Conservation (phyloP, 495 filamentous ascomycete species). For the Hyaloscypha finlandica region DNA sequence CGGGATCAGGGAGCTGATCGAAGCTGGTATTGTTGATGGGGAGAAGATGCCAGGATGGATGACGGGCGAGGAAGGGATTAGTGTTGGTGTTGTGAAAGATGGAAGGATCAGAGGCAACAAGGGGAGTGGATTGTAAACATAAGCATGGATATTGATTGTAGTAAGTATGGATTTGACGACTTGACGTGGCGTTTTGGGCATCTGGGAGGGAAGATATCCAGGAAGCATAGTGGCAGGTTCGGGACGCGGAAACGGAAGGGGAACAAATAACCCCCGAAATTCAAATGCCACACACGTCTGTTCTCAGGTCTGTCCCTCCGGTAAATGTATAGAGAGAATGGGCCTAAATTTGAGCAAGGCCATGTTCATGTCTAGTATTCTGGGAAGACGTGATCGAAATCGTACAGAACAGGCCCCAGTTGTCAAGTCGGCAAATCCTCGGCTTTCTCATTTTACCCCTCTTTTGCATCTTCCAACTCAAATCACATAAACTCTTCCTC, state of each 20-base stretch:
- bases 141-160: not conserved
- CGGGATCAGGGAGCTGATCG: constrained; percentile 74
- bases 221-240: not conserved
- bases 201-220: constrained; percentile 4
- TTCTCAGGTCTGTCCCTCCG: not conserved
- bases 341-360: no score
- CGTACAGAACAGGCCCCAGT: no score
- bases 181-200: constrained; percentile 7
- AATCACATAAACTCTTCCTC: not conserved
- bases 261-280: not conserved
- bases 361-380: no score
- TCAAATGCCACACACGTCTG: not conserved
- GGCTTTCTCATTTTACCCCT: not conserved
- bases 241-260: not conserved
- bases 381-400: no score
- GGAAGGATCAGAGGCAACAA: constrained; percentile 58
- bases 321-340: not conserved
- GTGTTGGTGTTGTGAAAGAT: constrained; percentile 62
- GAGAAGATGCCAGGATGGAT: constrained; percentile 86
- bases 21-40: constrained; percentile 70
- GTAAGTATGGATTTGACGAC: not conserved
- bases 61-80: constrained; percentile 84
- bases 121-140: constrained; percentile 44
- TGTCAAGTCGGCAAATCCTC: no score
- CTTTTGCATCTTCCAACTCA: not conserved